Percentiles rank a stretch among this genome's conserved stretches.
Conservation (phyloP, 1,139 yeast species). For the Pichia sp. region DNA sequence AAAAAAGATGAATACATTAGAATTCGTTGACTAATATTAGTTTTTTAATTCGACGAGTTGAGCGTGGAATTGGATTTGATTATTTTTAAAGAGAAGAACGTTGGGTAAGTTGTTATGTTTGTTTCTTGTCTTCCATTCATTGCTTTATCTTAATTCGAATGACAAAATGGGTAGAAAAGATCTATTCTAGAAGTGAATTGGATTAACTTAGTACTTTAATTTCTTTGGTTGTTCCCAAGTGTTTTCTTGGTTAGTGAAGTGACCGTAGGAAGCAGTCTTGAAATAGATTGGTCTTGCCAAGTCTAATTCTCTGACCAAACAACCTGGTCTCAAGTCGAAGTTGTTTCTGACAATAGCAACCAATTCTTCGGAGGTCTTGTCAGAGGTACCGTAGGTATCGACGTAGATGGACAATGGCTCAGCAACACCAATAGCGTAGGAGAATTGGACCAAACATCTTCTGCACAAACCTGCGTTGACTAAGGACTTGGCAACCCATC, state of each 20-base stretch:
- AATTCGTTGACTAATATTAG: constrained; percentile 14
- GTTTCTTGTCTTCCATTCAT: background rate
- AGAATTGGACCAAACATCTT: constrained; percentile 97
- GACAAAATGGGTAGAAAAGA: constrained; percentile 13
- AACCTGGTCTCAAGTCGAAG: constrained; percentile 99
- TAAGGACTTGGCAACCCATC: constrained; percentile 99
- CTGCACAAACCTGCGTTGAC: constrained; percentile 92
- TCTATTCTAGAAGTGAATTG: constrained; percentile 1
- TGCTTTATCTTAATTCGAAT: background rate
- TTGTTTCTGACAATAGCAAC: constrained; percentile 86
- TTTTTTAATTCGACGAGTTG: constrained; percentile 17
- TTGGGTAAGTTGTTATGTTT: background rate
- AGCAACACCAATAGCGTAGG: constrained; percentile 99
- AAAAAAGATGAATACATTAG: constrained; percentile 4
- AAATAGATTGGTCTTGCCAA: constrained; percentile 98
- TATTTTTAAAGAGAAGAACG: background rate
- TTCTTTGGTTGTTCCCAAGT: constrained; percentile 98
- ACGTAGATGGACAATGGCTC: constrained; percentile 97
- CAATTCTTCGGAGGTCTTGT: constrained; percentile 81
- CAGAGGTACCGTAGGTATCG: constrained; percentile 96
- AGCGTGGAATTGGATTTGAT: constrained; percentile 13
- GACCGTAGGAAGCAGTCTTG: constrained; percentile 99
- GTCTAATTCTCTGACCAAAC: constrained; percentile 90
- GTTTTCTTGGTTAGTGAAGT: constrained; percentile 98
- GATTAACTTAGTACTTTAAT: constrained; percentile 54